phyloP scores from a whole-genome alignment of 495 filamentous ascomycete genomes.

The Talaromyces adpressus region DNA sequence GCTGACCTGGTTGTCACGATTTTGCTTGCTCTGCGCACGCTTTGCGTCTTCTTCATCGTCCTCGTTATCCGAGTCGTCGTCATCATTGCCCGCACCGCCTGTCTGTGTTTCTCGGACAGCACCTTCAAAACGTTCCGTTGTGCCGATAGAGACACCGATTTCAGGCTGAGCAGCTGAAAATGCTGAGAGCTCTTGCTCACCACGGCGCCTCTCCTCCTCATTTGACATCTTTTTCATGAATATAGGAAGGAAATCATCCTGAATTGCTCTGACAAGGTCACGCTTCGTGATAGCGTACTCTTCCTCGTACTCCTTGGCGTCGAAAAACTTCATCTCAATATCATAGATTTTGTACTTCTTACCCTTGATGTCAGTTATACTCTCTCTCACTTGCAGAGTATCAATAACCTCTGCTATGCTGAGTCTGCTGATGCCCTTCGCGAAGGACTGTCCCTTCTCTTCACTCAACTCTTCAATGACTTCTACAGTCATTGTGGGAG shows the following conservation, averaged over 20 bases:
- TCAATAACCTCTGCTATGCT: conserved; percentile 82
- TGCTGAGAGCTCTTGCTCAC: conserved; percentile 51
- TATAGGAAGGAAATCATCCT: conserved; percentile 66
- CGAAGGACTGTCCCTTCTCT: conserved; percentile 68
- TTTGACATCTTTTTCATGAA: conserved; percentile 61
- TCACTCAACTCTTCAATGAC: conserved; percentile 65
- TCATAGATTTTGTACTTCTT: conserved; percentile 75
- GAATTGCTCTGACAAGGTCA: conserved; percentile 73
- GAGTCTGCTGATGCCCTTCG: conserved; percentile 87
- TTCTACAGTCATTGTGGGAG: conserved; percentile 84
- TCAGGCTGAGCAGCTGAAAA: conserved; percentile 66
- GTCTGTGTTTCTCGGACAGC: conserved; percentile 28
- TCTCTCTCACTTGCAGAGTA: conserved; percentile 71
- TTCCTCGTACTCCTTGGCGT: conserved; percentile 68
- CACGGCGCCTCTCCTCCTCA: conserved; percentile 72
- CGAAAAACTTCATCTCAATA: conserved; percentile 77
- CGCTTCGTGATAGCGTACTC: conserved; percentile 75
- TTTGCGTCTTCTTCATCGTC: conserved; percentile 85
- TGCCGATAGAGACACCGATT: conserved; percentile 71
- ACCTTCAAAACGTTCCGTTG: conserved; percentile 45
- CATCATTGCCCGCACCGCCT: conserved; percentile 44
- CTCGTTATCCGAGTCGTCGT: conserved; percentile 65
- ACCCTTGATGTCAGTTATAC: conserved; percentile 59
- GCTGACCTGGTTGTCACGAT: conserved; percentile 70
- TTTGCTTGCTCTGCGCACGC: conserved; percentile 62